Percentiles rank a stretch among this genome's conserved stretches.
phyloP scores from a whole-genome alignment of 306 rosid species.

The Oemleria cerasiformis region DNA sequence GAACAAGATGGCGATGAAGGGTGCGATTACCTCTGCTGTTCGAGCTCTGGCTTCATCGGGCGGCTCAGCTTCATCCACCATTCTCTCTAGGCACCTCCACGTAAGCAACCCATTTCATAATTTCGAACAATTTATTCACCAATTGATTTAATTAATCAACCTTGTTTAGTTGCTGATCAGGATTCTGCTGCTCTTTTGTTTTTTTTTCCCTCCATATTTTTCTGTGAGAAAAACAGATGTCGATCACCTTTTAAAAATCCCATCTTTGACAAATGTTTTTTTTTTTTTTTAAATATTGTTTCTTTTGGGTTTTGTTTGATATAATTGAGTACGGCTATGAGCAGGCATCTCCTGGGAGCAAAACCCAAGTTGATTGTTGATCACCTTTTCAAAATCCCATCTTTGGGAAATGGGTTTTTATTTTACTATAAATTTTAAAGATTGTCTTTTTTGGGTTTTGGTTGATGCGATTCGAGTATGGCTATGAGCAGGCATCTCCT shows the following conservation, averaged over 20 bases:
- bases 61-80: constrained; percentile 24
- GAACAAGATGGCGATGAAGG: constrained; percentile 51
- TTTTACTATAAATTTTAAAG: background rate
- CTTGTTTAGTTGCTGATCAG: background rate
- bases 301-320: background rate
- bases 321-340: constrained; percentile 11
- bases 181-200: no score
- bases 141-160: background rate
- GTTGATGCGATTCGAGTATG: constrained; percentile 4
- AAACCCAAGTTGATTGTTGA: constrained; percentile 23
- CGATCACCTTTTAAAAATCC: background rate
- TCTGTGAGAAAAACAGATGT: constrained; percentile 53
- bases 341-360: constrained; percentile 69
- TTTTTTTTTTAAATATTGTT: background rate
- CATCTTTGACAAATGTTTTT: background rate
- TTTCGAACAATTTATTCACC: background rate
- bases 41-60: constrained; percentile 40
- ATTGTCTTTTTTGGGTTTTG: background rate
- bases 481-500: constrained; percentile 55
- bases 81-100: constrained; percentile 44
- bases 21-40: constrained; percentile 45
- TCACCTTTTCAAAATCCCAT: background rate
- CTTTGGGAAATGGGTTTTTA: background rate
- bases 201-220: constrained; percentile 2
- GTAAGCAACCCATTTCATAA: constrained; percentile 17